Conservation (phyloP, 805 yeast species). For the Komagataella populi region DNA sequence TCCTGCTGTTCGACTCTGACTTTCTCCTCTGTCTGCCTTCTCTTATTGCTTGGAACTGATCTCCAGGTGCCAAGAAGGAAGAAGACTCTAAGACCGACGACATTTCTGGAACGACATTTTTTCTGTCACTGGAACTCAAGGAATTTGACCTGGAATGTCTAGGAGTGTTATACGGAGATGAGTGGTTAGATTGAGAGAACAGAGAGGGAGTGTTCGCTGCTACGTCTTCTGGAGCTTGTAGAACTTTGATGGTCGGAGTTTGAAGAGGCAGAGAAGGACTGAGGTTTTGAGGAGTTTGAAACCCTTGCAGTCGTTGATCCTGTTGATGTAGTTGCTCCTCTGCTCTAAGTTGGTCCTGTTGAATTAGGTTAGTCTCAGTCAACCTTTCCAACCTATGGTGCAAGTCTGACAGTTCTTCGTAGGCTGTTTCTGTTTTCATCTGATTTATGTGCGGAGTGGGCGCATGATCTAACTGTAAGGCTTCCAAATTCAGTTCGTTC, state of each 20-base stretch:
- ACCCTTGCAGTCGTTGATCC: not conserved
- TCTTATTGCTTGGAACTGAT: slow-evolving; percentile 17
- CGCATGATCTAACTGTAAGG: not conserved
- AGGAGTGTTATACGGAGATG: slow-evolving; percentile 22
- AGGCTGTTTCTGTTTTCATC: slow-evolving; percentile 1
- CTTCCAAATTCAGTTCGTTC: not conserved
- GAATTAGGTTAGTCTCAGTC: slow-evolving; percentile 11
- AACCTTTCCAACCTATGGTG: slow-evolving; percentile 6
- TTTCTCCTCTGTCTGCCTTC: slow-evolving; percentile 24
- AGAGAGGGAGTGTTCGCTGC: slow-evolving; percentile 40
- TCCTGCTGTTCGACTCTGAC: slow-evolving; percentile 8
- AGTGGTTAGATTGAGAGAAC: slow-evolving; percentile 31
- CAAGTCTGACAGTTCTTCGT: slow-evolving; percentile 4
- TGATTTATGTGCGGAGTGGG: not conserved
- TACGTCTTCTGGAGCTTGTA: slow-evolving; percentile 24
- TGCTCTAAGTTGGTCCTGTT: slow-evolving; percentile 4
- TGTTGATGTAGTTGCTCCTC: not conserved
- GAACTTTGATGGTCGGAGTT: slow-evolving; percentile 10
- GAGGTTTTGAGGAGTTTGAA: not conserved
- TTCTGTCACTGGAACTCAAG: slow-evolving; percentile 3
- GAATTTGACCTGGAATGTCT: slow-evolving; percentile 18
- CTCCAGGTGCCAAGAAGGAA: slow-evolving; percentile 15
- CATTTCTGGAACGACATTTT: slow-evolving; percentile 7
- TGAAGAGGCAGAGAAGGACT: not conserved
- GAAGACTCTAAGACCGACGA: slow-evolving; percentile 19